Evolutionary conservation across 768 basidiomycete genomes (phyloP).

Genomic region (Tricholoma terreum): DNA sequence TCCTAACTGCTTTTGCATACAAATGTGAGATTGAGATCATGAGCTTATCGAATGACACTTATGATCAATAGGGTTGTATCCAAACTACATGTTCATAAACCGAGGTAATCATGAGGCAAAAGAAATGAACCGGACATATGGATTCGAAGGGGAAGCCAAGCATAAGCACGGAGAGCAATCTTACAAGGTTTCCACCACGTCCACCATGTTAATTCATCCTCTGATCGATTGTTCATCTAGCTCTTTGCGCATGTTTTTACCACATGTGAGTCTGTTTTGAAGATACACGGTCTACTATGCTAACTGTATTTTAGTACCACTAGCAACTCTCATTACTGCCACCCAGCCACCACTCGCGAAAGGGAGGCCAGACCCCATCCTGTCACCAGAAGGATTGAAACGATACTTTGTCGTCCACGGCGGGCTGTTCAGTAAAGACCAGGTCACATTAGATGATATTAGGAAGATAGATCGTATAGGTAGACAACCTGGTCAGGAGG

Average conservation of each 20-base stretch:
- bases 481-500: conserved; percentile 89
- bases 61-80: conserved; percentile 76
- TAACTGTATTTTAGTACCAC: conserved; percentile 59
- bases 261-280: conserved; percentile 52
- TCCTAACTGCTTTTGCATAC: conserved; percentile 88
- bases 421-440: conserved; percentile 93
- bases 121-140: conserved; percentile 95
- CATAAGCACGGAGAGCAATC: conserved; percentile 96
- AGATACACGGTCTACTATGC: background rate
- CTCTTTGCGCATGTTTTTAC: conserved; percentile 95
- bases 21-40: conserved; percentile 64
- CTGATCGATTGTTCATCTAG: conserved; percentile 31
- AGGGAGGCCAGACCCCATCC: conserved; percentile 51
- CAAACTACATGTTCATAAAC: conserved; percentile 87
- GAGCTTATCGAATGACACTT: background rate
- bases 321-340: conserved; percentile 82
- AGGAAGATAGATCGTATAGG: conserved; percentile 85
- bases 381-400: conserved; percentile 79
- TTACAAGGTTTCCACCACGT: conserved; percentile 61
- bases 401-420: conserved; percentile 96
- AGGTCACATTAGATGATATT: conserved; percentile 91
- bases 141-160: conserved; percentile 94
- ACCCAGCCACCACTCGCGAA: conserved; percentile 53
- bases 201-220: background rate
- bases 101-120: conserved; percentile 96